Conservation (phyloP, 352 stramenopile species). For the Pythium graminicola region DNA sequence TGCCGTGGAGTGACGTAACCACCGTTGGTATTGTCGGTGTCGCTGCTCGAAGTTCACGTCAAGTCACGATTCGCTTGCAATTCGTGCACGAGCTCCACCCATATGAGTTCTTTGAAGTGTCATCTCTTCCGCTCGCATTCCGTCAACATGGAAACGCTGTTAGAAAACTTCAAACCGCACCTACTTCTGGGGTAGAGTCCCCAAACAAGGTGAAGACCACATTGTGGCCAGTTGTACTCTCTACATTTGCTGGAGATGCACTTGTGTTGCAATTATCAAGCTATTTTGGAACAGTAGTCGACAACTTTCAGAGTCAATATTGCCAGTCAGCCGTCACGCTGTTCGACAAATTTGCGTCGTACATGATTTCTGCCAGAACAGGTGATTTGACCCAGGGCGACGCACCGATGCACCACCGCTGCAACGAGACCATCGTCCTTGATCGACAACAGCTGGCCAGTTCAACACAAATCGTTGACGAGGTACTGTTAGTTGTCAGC, state of each 20-base stretch:
- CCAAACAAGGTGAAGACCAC: background rate
- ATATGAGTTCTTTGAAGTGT: slow-evolving; percentile 5
- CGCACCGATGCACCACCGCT: background rate
- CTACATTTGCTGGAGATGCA: background rate
- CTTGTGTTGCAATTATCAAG: slow-evolving; percentile 1
- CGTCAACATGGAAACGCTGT: background rate
- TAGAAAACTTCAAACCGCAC: slow-evolving; percentile 3
- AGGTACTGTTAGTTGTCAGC: background rate
- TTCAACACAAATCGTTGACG: background rate
- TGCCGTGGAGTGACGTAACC: background rate
- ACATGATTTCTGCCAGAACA: no score
- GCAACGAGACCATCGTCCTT: slow-evolving; percentile 8
- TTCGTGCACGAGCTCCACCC: slow-evolving; percentile 12
- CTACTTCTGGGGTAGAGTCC: background rate
- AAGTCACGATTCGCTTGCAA: background rate
- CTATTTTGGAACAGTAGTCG: background rate
- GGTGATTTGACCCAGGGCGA: no score
- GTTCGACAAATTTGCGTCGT: background rate
- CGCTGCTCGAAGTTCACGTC: background rate
- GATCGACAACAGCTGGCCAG: background rate
- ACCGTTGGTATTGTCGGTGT: slow-evolving; percentile 1
- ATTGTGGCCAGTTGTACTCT: slow-evolving; percentile 12
- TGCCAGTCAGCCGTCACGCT: slow-evolving; percentile 2
- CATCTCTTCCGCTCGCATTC: background rate
- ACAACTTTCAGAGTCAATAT: background rate